Conservation (phyloP, 768 basidiomycete genomes). For the Tylopilus sp. region DNA sequence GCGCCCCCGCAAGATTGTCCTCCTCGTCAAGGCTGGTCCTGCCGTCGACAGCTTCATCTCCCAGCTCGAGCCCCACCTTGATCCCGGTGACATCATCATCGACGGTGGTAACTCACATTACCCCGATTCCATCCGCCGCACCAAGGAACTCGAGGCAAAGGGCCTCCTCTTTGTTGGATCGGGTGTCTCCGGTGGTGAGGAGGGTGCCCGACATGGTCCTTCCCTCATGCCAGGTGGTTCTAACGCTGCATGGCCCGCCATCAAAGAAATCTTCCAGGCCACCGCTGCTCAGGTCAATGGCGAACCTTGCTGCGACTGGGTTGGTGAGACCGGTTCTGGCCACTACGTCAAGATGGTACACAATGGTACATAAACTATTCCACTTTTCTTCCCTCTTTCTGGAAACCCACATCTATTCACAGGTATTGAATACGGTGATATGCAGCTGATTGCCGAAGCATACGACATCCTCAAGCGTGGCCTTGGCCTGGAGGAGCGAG, state of each 20-base stretch:
- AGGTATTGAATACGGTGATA: slow-evolving; percentile 99
- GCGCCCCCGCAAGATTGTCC: slow-evolving; percentile 92
- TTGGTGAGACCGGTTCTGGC: slow-evolving; percentile 90
- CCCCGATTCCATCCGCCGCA: slow-evolving; percentile 95
- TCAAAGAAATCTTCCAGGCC: slow-evolving; percentile 99
- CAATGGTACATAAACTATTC: slow-evolving; percentile 55
- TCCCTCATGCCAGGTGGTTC: slow-evolving; percentile 99
- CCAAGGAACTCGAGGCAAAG: slow-evolving; percentile 89
- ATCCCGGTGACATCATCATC: slow-evolving; percentile 97
- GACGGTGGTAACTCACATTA: slow-evolving; percentile 99
- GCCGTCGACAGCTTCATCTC: slow-evolving; percentile 96
- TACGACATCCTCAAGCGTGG: slow-evolving; percentile 99
- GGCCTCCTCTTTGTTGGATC: slow-evolving; percentile 97
- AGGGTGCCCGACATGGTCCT: slow-evolving; percentile 95
- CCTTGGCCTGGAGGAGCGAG: slow-evolving; percentile 77
- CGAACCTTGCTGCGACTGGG: slow-evolving; percentile 99
- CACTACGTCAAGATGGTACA: slow-evolving; percentile 99
- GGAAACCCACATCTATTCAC: slow-evolving; percentile 6
- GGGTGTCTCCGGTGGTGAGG: slow-evolving; percentile 99
- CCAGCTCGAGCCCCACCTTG: slow-evolving; percentile 85
- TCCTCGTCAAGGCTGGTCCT: slow-evolving; percentile 96
- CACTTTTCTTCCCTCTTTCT: neutral
- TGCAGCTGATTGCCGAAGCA: slow-evolving; percentile 98
- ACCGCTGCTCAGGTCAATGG: slow-evolving; percentile 93
- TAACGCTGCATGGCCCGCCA: slow-evolving; percentile 88